A percentile compares a stretch with the other conserved stretches of the same genome.
These are phyloP conservation scores for Leccinum disarticulatum DNA, from an alignment of 768 basidiomycete species.

Conservation along the genomic window DNA sequence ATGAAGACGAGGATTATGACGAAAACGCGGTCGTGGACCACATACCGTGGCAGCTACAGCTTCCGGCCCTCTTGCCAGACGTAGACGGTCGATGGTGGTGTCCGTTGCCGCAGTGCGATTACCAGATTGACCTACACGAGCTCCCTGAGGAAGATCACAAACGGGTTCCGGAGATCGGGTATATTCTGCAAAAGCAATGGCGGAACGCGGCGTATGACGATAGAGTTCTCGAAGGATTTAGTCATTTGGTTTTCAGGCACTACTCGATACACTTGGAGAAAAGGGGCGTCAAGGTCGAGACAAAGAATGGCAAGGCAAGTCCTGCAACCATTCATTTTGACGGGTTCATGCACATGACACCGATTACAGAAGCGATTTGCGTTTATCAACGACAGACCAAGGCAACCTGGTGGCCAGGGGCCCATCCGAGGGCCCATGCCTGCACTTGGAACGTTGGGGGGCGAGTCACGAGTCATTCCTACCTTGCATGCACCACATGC, in stretches of 20 bases:
- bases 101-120: constrained; percentile 41
- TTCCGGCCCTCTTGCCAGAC: constrained; percentile 40
- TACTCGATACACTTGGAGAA: constrained; percentile 26
- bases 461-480: constrained; percentile 27
- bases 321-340: background rate
- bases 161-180: constrained; percentile 20
- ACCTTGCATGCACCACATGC: constrained; percentile 20
- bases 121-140: constrained; percentile 47
- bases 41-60: constrained; percentile 39
- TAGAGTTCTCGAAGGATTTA: constrained; percentile 23
- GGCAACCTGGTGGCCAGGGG: background rate
- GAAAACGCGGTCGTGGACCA: constrained; percentile 25
- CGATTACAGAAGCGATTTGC: constrained; percentile 15
- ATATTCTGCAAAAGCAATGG: constrained; percentile 38
- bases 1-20: constrained; percentile 28
- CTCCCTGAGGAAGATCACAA: constrained; percentile 35
- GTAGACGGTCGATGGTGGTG: constrained; percentile 56
- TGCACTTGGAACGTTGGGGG: constrained; percentile 20
- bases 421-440: constrained; percentile 26
- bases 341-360: background rate
- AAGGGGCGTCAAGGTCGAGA: constrained; percentile 17
- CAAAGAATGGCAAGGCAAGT: constrained; percentile 22
- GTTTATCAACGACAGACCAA: constrained; percentile 7
- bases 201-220: constrained; percentile 34
- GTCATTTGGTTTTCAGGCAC: constrained; percentile 26